These are phyloP conservation scores for Trichoderma atrobrunneum DNA, from an alignment of 2,329 filamentous ascomycete genomes.

Conservation along the genomic window DNA sequence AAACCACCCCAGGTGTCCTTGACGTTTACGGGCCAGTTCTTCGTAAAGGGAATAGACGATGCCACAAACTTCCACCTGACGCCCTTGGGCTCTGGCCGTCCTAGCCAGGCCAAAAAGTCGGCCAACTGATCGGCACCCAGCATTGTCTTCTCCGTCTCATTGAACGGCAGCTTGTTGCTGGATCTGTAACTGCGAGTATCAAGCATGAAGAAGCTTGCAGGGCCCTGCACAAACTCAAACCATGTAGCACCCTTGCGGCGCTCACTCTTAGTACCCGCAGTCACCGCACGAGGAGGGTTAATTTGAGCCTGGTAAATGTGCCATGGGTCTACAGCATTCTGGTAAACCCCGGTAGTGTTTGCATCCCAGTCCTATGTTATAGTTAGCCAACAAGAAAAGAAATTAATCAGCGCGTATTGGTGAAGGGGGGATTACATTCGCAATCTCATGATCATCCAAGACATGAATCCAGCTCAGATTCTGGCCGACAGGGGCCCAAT, in stretches of 20 bases:
- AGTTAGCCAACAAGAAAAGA: background rate
- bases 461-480: constrained; percentile 97
- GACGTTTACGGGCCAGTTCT: constrained; percentile 90
- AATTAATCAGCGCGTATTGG: background rate
- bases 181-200: constrained; percentile 89
- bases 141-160: constrained; percentile 75
- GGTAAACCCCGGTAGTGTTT: constrained; percentile 77
- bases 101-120: constrained; percentile 76
- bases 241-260: constrained; percentile 65
- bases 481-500: constrained; percentile 73
- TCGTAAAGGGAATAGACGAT: constrained; percentile 90
- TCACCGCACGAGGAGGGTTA: constrained; percentile 71
- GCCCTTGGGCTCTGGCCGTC: constrained; percentile 66
- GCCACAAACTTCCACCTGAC: constrained; percentile 93
- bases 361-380: constrained; percentile 69
- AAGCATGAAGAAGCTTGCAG: constrained; percentile 89
- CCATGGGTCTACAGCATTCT: constrained; percentile 79
- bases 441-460: constrained; percentile 93
- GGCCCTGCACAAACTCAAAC: constrained; percentile 85
- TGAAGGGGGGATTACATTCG: constrained; percentile 64
- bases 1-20: constrained; percentile 95
- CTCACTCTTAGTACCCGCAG: constrained; percentile 41
- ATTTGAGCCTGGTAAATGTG: constrained; percentile 78
- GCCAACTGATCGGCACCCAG: constrained; percentile 75
- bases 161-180: constrained; percentile 57